Evolutionary conservation across 2,329 filamentous ascomycete genomes (phyloP).

Genomic region (Talaromyces marneffei): DNA sequence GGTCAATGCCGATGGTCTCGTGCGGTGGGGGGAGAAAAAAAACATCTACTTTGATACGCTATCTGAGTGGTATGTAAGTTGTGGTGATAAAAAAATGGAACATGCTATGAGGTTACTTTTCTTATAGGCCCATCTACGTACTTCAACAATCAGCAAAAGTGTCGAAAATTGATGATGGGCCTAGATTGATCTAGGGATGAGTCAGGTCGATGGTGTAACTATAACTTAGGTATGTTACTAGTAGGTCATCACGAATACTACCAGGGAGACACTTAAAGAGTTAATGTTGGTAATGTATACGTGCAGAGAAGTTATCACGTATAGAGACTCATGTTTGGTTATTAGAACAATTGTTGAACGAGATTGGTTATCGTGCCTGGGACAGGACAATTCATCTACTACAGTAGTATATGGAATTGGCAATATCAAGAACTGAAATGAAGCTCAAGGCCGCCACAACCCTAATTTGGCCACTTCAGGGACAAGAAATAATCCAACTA

Average conservation of each 20-base stretch:
- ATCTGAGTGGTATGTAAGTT: too few species aligned
- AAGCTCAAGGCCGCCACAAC: background rate
- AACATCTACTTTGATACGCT: too few species aligned
- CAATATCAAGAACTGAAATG: background rate
- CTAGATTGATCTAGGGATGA: background rate
- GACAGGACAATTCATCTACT: too few species aligned
- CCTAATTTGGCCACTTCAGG: background rate
- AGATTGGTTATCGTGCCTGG: too few species aligned
- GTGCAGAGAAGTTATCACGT: background rate
- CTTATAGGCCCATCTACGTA: background rate
- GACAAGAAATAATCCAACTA: background rate
- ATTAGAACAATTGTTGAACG: background rate
- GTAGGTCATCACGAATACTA: background rate
- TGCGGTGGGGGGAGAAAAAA: too few species aligned
- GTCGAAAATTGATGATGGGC: background rate
- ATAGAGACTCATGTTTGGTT: background rate
- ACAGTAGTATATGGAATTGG: too few species aligned
- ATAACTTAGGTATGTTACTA: too few species aligned
- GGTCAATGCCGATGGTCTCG: too few species aligned
- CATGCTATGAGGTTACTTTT: background rate
- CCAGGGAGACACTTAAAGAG: background rate
- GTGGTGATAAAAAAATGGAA: too few species aligned
- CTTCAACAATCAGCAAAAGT: background rate
- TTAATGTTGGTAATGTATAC: background rate
- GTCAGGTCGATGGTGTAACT: background rate